A percentile compares a stretch with the other conserved stretches of the same genome.
Evolutionary conservation across 1,284 basidiomycete species (phyloP).

Genomic region (Naganishia cerealis): DNA sequence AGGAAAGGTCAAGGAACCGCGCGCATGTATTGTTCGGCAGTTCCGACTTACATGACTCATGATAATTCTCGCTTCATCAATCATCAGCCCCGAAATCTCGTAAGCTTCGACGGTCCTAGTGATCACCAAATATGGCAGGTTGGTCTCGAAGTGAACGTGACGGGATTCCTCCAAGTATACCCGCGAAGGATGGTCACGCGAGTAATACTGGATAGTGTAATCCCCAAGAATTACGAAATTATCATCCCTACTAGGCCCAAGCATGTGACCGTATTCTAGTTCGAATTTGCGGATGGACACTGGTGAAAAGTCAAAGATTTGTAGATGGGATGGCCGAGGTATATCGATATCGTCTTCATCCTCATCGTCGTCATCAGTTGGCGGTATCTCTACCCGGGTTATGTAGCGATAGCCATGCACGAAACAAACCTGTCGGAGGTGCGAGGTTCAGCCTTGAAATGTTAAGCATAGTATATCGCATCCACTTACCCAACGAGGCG

Average conservation of each 20-base stretch:
- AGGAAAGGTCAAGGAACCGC: neutral
- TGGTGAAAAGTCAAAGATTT: conserved; percentile 27
- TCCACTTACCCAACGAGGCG: conserved; percentile 46
- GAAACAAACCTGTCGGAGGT: conserved; percentile 45
- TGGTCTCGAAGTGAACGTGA: conserved; percentile 14
- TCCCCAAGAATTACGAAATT: conserved; percentile 21
- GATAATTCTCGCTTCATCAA: conserved; percentile 26
- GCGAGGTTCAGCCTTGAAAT: neutral
- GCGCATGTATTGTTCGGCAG: neutral
- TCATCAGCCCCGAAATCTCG: conserved; percentile 21
- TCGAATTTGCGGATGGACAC: conserved; percentile 25
- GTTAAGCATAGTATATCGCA: neutral
- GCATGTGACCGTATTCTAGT: conserved; percentile 18
- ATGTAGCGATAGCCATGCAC: conserved; percentile 52
- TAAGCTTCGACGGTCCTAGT: conserved; percentile 19
- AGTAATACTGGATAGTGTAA: conserved; percentile 16
- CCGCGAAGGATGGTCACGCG: conserved; percentile 4
- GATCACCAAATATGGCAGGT: conserved; percentile 21
- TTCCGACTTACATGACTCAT: conserved; percentile 24
- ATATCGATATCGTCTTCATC: conserved; percentile 10
- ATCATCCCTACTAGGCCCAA: conserved; percentile 11
- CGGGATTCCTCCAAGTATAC: conserved; percentile 25
- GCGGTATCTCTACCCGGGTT: conserved; percentile 33
- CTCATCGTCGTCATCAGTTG: conserved; percentile 20
- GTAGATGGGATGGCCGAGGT: conserved; percentile 11